Evolutionary conservation across 176 grass and related monocot species (phyloP).

Genomic region (Oryza coarctata): DNA sequence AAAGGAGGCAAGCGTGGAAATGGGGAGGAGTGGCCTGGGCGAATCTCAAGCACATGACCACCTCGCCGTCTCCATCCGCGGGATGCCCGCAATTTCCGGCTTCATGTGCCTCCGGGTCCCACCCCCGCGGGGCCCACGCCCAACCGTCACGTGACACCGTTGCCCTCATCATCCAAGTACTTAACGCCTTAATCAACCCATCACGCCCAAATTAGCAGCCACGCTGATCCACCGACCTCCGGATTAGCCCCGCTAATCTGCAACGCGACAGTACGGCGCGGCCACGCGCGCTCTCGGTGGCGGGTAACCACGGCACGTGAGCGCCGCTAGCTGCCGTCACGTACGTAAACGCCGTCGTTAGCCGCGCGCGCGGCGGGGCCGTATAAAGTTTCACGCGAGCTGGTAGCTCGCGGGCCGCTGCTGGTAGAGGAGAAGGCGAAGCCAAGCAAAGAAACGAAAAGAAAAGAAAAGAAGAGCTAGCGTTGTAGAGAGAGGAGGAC

Average conservation of each 20-base stretch:
- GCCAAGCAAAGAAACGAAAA: too few relatives aligned
- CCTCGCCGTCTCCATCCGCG: conserved; percentile 35
- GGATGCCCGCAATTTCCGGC: conserved; percentile 72
- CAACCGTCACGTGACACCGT: conserved; percentile 43
- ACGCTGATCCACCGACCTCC: not conserved
- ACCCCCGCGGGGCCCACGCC: conserved; percentile 18
- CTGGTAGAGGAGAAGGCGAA: not conserved
- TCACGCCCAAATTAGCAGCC: conserved; percentile 3
- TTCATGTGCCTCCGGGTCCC: conserved; percentile 39
- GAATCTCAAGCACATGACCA: conserved; percentile 67
- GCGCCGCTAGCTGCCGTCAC: not conserved
- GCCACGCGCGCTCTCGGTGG: too few relatives aligned
- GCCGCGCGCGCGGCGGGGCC: not conserved
- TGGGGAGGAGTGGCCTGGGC: conserved; percentile 3
- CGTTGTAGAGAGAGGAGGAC: not conserved
- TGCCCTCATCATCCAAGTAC: not conserved
- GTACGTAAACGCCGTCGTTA: not conserved
- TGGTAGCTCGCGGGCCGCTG: not conserved
- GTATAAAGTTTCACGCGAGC: conserved; percentile 46
- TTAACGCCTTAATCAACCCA: not conserved
- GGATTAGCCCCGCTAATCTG: conserved; percentile 27
- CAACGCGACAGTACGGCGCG: not conserved
- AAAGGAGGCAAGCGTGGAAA: not conserved
- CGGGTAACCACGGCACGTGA: conserved; percentile 37
- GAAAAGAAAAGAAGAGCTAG: not conserved